Evolutionary conservation across 176 grass and related monocot species (phyloP).

Genomic region (Calamus simplicifolius): DNA sequence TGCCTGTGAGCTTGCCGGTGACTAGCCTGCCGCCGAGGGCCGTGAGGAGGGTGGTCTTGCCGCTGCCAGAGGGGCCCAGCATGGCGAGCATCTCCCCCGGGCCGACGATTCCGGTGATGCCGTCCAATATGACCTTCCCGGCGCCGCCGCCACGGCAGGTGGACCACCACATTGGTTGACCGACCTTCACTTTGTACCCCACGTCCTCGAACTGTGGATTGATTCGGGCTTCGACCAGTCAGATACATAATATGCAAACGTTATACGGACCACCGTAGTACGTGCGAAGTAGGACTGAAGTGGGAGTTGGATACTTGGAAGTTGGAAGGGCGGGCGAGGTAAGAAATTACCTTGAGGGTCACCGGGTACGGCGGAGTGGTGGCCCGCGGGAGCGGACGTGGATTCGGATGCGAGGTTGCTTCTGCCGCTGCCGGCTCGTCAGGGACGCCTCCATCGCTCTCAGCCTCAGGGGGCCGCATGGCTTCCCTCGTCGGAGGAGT

Average conservation of each 20-base stretch:
- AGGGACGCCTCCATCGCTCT: constrained; percentile 1
- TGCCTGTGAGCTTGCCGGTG: constrained; percentile 18
- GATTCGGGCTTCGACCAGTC: no score
- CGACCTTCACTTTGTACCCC: constrained; percentile 27
- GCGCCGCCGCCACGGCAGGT: no score
- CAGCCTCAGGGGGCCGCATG: constrained; percentile 8
- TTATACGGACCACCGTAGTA: no score
- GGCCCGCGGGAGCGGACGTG: constrained; percentile 18
- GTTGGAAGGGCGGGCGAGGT: no score
- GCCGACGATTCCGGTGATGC: constrained; percentile 27
- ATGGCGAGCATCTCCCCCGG: constrained; percentile 44
- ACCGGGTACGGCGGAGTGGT: constrained; percentile 43
- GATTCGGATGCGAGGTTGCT: constrained; percentile 3
- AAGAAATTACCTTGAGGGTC: constrained; percentile 51
- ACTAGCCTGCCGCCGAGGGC: constrained; percentile 24
- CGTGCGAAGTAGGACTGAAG: no score
- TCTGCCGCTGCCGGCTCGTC: neutral
- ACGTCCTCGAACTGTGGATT: constrained; percentile 30
- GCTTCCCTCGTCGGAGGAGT: neutral
- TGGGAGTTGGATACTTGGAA: no score
- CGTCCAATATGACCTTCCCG: constrained; percentile 26
- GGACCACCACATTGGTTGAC: neutral
- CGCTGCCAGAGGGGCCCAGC: constrained; percentile 44
- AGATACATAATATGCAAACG: no score
- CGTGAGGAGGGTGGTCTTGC: constrained; percentile 44